Conservation (phyloP, 2,329 filamentous ascomycete species). For the Xylariaceae sp. region DNA sequence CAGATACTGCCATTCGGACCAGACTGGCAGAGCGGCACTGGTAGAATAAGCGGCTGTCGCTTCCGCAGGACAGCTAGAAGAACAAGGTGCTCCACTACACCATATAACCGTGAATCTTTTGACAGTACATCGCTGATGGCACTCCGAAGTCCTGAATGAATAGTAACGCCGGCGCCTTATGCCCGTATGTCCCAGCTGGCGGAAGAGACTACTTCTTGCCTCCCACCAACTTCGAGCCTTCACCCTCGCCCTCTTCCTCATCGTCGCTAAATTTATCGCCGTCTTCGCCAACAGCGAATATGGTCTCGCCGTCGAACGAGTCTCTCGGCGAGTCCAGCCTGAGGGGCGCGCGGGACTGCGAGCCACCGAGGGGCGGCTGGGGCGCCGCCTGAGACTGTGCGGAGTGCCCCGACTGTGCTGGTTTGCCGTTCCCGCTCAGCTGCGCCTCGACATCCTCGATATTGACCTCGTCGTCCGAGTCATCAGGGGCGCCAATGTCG, state of each 20-base stretch:
- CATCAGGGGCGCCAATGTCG: constrained; percentile 71
- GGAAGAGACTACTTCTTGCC: constrained; percentile 28
- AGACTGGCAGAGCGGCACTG: too few species aligned
- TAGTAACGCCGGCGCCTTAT: too few species aligned
- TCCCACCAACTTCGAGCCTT: constrained; percentile 51
- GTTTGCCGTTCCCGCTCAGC: constrained; percentile 34
- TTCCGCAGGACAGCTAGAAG: too few species aligned
- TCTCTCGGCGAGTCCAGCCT: constrained; percentile 48
- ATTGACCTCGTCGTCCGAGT: constrained; percentile 52
- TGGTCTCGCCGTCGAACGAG: constrained; percentile 74
- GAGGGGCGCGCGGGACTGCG: constrained; percentile 15
- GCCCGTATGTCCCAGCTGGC: too few species aligned
- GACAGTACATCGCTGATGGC: too few species aligned
- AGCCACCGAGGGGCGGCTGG: too few species aligned
- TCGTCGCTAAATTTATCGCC: constrained; percentile 77
- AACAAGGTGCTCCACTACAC: too few species aligned
- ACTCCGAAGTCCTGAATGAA: too few species aligned
- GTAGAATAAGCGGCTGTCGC: too few species aligned
- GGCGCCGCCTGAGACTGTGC: constrained; percentile 10
- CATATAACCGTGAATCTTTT: too few species aligned
- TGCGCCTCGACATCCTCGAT: constrained; percentile 47
- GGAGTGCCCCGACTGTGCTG: constrained; percentile 24
- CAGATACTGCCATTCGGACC: too few species aligned
- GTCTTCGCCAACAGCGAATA: constrained; percentile 88
- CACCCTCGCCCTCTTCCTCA: constrained; percentile 49